Conservation (phyloP, 2,329 filamentous ascomycete genomes). For the Penicillium paneum region DNA sequence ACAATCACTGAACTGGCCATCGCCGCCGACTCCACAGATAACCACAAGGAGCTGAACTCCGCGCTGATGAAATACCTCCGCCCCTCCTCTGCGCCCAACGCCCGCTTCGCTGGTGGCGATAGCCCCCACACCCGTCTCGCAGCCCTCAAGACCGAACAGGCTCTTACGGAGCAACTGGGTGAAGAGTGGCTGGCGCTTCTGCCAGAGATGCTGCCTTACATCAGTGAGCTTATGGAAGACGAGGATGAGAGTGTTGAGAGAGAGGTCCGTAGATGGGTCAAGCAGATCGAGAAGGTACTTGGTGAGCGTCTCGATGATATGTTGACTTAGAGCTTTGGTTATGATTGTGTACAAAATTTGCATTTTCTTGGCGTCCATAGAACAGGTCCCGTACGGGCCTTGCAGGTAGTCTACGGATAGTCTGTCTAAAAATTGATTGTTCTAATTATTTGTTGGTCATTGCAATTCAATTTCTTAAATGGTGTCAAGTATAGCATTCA, state of each 20-base stretch:
- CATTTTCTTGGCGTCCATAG: conserved; percentile 22
- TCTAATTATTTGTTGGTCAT: not conserved
- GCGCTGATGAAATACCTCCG: conserved; percentile 74
- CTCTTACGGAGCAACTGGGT: conserved; percentile 73
- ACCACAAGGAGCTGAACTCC: conserved; percentile 85
- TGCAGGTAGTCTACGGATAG: conserved; percentile 5
- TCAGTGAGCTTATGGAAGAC: conserved; percentile 93
- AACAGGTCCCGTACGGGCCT: not conserved
- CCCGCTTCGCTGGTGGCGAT: conserved; percentile 46
- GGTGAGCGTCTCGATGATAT: conserved; percentile 90
- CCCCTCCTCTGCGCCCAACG: conserved; percentile 42
- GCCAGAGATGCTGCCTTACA: conserved; percentile 94
- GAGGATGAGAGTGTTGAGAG: conserved; percentile 90
- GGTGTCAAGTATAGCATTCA: not conserved
- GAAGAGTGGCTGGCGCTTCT: conserved; percentile 91
- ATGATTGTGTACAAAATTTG: conserved; percentile 23
- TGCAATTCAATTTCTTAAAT: not conserved
- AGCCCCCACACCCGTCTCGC: conserved; percentile 70
- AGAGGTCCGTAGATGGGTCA: conserved; percentile 86
- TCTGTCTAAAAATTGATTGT: conserved; percentile 10
- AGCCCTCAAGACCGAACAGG: conserved; percentile 77
- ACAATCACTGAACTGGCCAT: conserved; percentile 75
- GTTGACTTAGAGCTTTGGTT: conserved; percentile 62
- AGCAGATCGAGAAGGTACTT: conserved; percentile 80
- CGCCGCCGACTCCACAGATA: conserved; percentile 78